Evolutionary conservation across 768 basidiomycete species (phyloP).

Genomic region (Termitomyces sp.): DNA sequence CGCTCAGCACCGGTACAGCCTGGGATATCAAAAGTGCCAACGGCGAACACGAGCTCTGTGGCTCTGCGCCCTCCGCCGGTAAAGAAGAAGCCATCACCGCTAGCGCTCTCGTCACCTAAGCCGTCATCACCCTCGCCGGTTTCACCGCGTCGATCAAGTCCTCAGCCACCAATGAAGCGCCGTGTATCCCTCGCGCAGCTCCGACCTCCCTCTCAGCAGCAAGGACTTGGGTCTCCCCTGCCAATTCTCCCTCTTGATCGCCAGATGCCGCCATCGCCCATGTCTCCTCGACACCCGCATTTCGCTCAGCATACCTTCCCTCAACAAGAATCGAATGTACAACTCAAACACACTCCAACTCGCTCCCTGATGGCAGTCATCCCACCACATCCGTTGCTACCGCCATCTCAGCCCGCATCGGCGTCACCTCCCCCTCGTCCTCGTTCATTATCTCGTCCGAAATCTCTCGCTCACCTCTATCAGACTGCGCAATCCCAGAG

Average conservation of each 20-base stretch:
- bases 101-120: conserved; percentile 21
- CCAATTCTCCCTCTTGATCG: conserved; percentile 11
- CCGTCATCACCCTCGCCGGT: conserved; percentile 12
- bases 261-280: conserved; percentile 20
- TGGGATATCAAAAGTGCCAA: conserved; percentile 20
- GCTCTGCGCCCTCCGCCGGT: conserved; percentile 2
- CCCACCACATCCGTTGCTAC: conserved; percentile 5
- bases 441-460: conserved; percentile 8
- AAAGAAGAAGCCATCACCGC: conserved; percentile 32
- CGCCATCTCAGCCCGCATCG: not conserved
- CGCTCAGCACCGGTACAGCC: conserved; percentile 3
- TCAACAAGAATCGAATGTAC: conserved; percentile 22
- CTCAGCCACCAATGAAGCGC: conserved; percentile 15
- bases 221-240: conserved; percentile 8
- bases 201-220: conserved; percentile 14
- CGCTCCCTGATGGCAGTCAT: conserved; percentile 7
- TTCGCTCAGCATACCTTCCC: conserved; percentile 10
- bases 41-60: conserved; percentile 12
- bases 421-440: conserved; percentile 1
- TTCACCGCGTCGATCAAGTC: conserved; percentile 13
- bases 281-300: conserved; percentile 20
- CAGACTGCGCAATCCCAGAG: conserved; percentile 13
- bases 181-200: conserved; percentile 22
- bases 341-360: conserved; percentile 13
- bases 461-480: conserved; percentile 15